Evolutionary conservation across 1,139 yeast species (phyloP).

Genomic region (Blastobotrys indianensis): DNA sequence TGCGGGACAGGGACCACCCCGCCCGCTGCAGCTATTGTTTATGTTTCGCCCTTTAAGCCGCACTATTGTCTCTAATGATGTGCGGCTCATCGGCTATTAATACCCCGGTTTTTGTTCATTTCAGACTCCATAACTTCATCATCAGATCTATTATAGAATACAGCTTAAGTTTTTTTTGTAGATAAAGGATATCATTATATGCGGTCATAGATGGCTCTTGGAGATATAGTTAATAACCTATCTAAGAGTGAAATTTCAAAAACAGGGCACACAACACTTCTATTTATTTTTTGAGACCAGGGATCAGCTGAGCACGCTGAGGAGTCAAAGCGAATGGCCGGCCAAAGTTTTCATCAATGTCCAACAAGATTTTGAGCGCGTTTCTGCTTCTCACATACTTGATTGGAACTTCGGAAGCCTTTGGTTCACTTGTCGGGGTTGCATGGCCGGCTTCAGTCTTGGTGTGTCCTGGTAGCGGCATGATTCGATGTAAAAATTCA

Average conservation of each 20-base stretch:
- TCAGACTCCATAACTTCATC: no score
- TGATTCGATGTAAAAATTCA: constrained; percentile 65
- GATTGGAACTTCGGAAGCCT: constrained; percentile 28
- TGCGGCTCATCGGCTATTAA: background rate
- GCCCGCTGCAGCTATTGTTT: no score
- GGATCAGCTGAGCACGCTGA: constrained; percentile 27
- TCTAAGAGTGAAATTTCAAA: background rate
- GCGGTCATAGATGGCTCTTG: background rate
- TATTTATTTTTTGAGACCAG: constrained; percentile 21
- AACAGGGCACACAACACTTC: no score
- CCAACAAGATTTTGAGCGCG: constrained; percentile 40
- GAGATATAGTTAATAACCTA: background rate
- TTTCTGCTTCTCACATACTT: constrained; percentile 39
- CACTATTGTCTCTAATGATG: background rate
- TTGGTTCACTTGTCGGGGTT: constrained; percentile 34
- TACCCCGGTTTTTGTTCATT: no score
- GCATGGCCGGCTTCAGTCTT: constrained; percentile 40
- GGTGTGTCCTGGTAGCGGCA: constrained; percentile 46
- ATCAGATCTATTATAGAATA: no score
- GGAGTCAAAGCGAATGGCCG: constrained; percentile 33
- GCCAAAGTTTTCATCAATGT: constrained; percentile 43
- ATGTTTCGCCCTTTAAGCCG: background rate
- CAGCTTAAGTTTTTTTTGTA: background rate
- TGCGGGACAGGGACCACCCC: no score
- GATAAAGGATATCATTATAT: no score